Conservation (phyloP, 2,329 filamentous ascomycete genomes). For the Sordariomycetes sp. region DNA sequence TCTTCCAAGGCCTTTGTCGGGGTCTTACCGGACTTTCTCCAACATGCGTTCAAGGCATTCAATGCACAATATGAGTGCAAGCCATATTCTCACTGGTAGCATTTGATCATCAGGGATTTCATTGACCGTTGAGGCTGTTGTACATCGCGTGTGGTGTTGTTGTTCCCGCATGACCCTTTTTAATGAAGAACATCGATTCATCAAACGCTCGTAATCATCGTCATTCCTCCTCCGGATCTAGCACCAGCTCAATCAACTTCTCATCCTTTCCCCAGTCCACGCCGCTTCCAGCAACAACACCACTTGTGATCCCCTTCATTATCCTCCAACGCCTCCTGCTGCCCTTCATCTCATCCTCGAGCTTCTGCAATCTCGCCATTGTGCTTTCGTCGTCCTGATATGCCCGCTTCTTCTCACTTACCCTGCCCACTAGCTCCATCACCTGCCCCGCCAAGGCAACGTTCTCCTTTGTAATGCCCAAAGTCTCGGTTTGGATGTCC, state of each 20-base stretch:
- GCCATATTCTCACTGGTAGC: too few relatives aligned
- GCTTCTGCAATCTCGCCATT: conserved; percentile 30
- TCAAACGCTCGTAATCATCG: too few relatives aligned
- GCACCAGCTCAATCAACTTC: conserved; percentile 57
- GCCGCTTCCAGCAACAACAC: conserved; percentile 71
- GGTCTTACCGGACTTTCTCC: too few relatives aligned
- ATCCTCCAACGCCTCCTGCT: conserved; percentile 62
- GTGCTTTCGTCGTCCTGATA: neutral
- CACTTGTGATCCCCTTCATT: conserved; percentile 71
- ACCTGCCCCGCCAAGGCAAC: conserved; percentile 52
- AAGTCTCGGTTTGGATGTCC: conserved; percentile 45
- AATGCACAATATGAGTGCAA: too few relatives aligned
- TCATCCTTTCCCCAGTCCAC: conserved; percentile 71
- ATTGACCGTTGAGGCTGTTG: neutral
- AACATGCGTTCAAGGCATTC: too few relatives aligned
- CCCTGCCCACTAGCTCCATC: conserved; percentile 51
- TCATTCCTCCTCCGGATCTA: conserved; percentile 51
- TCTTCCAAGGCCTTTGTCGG: too few relatives aligned
- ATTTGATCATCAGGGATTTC: neutral
- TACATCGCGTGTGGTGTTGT: neutral
- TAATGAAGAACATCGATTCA: too few relatives aligned
- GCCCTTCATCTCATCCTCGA: conserved; percentile 50
- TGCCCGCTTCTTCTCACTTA: conserved; percentile 41
- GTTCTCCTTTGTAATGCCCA: conserved; percentile 50
- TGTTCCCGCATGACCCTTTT: conserved; percentile 1